Evolutionary conservation across 495 filamentous ascomycete genomes (phyloP), one percentile per base, ranked within the genome.

Genomic region (Chaetomidium leptoderma): DNA sequence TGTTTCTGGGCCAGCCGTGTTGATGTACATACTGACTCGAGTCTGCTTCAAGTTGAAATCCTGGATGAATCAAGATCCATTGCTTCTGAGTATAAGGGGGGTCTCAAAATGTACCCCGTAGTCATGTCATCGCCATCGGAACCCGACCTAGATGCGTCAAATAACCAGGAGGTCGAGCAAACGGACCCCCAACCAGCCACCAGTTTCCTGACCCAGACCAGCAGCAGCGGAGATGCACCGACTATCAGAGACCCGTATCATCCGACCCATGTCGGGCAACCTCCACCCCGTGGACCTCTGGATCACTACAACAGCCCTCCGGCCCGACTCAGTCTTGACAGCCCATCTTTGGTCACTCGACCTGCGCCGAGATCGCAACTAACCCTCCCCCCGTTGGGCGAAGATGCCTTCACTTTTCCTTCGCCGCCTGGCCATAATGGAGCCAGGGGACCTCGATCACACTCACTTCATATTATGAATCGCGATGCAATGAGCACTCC

Each of bases 51-150:
- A 84, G 83, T 86, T 6, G 64, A 78, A 51, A 96, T 98, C 61
- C 80, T 87, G 59, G 93, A 97, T 66, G 91, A 97, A 62, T 96
- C 91, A 26, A 82, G 92, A 32, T 78, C 87, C 44, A 96, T 97
- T 66, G 93, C 93, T 8, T 91, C 89, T 1, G 90, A 95, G 70
- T 98, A 98, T 70, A 81, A 86, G 47, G 92, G 91, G 6, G 93
- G 93, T 0, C 70, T 87, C 43, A 81, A 81, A 58, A 82, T 81
- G 63, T 98, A 98, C 74, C 78, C 84, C 24, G 68, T 60, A 14
- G 29, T 57, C 26, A 47, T 53, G 32, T 65, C 62, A 9, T 64
- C 67, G 14, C 66, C 70, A 5, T 60, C 60, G n/a, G 70, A 70
- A 56, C 17, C 50, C 1, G 57, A 69, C 8, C 36, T 58, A 23